Evolutionary conservation across 1,139 yeast genomes (phyloP).

Genomic region (Debaryomyces fabryi): DNA sequence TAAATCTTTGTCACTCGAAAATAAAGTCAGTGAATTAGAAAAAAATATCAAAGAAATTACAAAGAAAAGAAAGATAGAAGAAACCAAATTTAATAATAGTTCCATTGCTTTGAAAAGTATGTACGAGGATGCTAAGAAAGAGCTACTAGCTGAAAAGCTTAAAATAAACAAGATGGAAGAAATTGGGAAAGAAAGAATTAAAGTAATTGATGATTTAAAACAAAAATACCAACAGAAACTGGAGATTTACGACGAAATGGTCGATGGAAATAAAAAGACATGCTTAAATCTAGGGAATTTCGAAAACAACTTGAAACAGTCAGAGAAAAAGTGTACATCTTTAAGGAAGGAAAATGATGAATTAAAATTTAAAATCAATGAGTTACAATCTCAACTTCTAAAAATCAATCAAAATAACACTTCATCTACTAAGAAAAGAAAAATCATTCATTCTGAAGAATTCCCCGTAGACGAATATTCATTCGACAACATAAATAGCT

Average conservation of each 20-base stretch:
- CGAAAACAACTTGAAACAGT: neutral
- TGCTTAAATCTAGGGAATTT: neutral
- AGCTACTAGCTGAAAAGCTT: neutral
- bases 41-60: neutral
- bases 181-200: neutral
- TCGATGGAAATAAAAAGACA: neutral
- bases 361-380: neutral
- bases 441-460: neutral
- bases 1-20: neutral
- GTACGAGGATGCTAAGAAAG: neutral
- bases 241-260: neutral
- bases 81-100: slow-evolving; percentile 1
- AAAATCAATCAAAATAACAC: neutral
- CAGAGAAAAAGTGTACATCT: neutral
- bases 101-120: slow-evolving; percentile 5
- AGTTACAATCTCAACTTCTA: neutral
- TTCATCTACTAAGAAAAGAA: neutral
- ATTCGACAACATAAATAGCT: slow-evolving; percentile 4
- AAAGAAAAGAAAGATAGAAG: neutral
- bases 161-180: neutral
- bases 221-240: neutral
- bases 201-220: neutral
- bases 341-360: neutral
- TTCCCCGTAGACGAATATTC: slow-evolving; percentile 6
- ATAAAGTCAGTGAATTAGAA: slow-evolving; percentile 3